Evolutionary conservation across 2,329 filamentous ascomycete genomes (phyloP), one percentile per base, ranked within the genome.

Genomic region (Clathrospora elynae): DNA sequence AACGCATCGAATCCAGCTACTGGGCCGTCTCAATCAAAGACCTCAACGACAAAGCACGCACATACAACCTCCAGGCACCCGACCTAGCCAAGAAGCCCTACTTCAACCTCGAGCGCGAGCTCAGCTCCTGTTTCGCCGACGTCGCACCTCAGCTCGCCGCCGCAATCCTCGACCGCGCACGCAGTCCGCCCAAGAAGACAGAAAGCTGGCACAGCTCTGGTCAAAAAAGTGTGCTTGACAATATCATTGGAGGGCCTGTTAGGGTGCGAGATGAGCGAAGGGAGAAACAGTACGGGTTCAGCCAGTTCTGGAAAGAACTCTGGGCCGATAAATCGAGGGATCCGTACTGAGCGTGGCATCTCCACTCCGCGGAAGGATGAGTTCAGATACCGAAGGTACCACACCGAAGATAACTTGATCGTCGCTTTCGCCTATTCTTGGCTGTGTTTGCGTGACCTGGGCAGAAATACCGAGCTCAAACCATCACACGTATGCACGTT

Each of bases 21-120:
- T 83, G 91, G 66, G 81, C 80, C 25, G 78, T 93, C 4, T 82
- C 88, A 4, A 80, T 99, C 53, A 79, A 81, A 32, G 83, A 88
- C 42, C 81, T 97, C 42, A 97, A 97, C 70, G 71, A 73, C 19
- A 77, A 95, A 34, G 86, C 90, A 6, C 82, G 93, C 17, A 88
- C 88, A 10, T 99, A 99, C 75, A 97, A 97, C 60, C 81, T 97
- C 3, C 92, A 95, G 84, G 92, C 93, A 0, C 93, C 93, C 0
- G 86, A 90, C 40, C 78, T 96, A 2, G 91, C 92, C 2, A 95
- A 93, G 72, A 96, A 96, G 69, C 89, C 92, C 0, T 97, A 97
- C 69, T 90, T 90, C 63, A 85, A 79, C 2, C 81, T 97, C 6
- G 82, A 90, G 30, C 83, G 92, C 34, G 93, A 99, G 71, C 77